Evolutionary conservation across 352 stramenopile genomes (phyloP), one percentile per base, ranked within the genome.

Genomic region (Salisapilia sapeloensis): DNA sequence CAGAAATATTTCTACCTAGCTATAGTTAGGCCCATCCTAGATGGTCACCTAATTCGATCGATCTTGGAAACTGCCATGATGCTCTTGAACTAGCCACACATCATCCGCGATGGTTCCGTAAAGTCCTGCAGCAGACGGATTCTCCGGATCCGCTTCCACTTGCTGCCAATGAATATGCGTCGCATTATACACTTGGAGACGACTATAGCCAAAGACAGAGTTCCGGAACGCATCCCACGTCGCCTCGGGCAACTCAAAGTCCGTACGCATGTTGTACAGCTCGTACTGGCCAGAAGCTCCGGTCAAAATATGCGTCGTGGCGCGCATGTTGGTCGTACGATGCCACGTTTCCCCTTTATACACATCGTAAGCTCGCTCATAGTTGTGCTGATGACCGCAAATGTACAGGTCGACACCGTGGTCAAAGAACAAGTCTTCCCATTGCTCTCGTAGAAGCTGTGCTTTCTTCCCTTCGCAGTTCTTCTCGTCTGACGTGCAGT

Each of bases 361-460:
- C 5, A 92, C 52, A 42, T 91, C 77, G 33, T 69, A 92, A 12
- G 69, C 74, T 23, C 80, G 65, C 42, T 92, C 79, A 52, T 92
- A 93, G 53, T 93, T 92, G 64, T 93, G 80, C 42, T 91, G 74
- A 50, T 93, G 80, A 7, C 79, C 79, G 27, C 72, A 87, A 14
- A 93, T 48, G 53, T 91, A 93, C 18, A 93, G 46, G 33, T 93
- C 78, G 11, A 92, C 78, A 24, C 74, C 74, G 34, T 83, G 44
- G 13, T 56, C 32, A 42, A 76, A 86, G 29, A 92, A 82, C 13
- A 84, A 44, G 15, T 89, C 60, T 34, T 93, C 76, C 24, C 92
- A 58, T 7, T 53, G 58, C 19, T 59, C 45, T 1, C 71, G 61
- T 33, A 90, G 40, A 42, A 74, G 56, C 3, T 52, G 44, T 13